A percentile compares a stretch with the other conserved stretches of the same genome.
Evolutionary conservation across 2,329 filamentous ascomycete genomes (phyloP).

Genomic region (Leptographium lundbergii): DNA sequence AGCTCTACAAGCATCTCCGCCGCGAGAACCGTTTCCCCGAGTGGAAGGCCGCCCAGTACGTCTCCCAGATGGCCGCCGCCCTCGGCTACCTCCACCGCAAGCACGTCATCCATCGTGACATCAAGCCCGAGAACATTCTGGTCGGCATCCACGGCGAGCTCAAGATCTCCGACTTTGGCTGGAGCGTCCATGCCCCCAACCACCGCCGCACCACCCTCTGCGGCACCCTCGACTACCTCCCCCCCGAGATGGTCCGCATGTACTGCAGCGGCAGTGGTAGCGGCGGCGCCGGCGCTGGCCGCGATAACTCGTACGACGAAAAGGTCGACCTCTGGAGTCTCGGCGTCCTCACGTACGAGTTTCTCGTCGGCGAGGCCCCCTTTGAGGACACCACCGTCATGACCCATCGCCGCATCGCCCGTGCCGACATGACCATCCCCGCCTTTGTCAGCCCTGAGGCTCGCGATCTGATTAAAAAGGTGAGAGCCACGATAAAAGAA

Average conservation of each 20-base stretch:
- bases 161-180: constrained; percentile 97
- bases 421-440: constrained; percentile 86
- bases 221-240: constrained; percentile 92
- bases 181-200: constrained; percentile 95
- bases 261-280: constrained; percentile 7
- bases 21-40: constrained; percentile 71
- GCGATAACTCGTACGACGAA: constrained; percentile 79
- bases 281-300: constrained; percentile 25
- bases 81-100: constrained; percentile 88
- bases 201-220: constrained; percentile 91
- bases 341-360: constrained; percentile 92
- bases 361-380: constrained; percentile 86
- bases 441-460: constrained; percentile 84
- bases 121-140: constrained; percentile 96
- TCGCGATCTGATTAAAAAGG: constrained; percentile 81
- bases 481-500: constrained; percentile 32
- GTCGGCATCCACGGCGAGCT: constrained; percentile 95
- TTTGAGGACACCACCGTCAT: constrained; percentile 93
- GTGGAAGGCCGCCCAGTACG: constrained; percentile 76
- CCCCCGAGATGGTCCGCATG: constrained; percentile 90
- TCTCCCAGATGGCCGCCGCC: constrained; percentile 83
- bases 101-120: constrained; percentile 93
- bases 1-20: constrained; percentile 77
- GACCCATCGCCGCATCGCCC: constrained; percentile 80
- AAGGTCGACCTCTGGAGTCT: constrained; percentile 96